Conservation (phyloP, 495 filamentous ascomycete genomes). For the Podospora sp. region DNA sequence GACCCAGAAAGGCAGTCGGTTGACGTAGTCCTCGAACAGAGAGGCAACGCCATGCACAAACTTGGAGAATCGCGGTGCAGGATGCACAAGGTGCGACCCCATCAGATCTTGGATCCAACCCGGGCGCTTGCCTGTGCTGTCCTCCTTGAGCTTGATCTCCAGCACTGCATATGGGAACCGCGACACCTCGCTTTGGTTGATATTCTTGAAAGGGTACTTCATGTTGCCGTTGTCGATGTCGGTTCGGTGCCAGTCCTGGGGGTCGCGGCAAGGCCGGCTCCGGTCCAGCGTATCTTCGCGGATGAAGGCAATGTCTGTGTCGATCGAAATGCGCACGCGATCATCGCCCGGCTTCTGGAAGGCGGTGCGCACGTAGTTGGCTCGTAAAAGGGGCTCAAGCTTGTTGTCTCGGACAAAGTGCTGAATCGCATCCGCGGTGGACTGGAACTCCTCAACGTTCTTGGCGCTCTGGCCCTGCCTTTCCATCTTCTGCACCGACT, state of each 20-base stretch:
- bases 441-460: slow-evolving; percentile 68
- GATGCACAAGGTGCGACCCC: slow-evolving; percentile 87
- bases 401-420: slow-evolving; percentile 74
- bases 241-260: slow-evolving; percentile 82
- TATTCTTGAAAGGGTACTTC: slow-evolving; percentile 79
- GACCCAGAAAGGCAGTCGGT: slow-evolving; percentile 95
- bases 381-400: slow-evolving; percentile 82
- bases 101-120: slow-evolving; percentile 90
- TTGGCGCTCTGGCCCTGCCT: slow-evolving; percentile 60
- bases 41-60: slow-evolving; percentile 91
- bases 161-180: slow-evolving; percentile 88
- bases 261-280: slow-evolving; percentile 84
- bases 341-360: slow-evolving; percentile 96
- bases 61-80: slow-evolving; percentile 89
- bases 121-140: slow-evolving; percentile 65
- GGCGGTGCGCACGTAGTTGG: slow-evolving; percentile 91
- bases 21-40: slow-evolving; percentile 94
- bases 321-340: slow-evolving; percentile 86
- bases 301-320: slow-evolving; percentile 90
- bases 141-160: slow-evolving; percentile 87
- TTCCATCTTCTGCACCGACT: slow-evolving; percentile 80
- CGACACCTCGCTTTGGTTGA: slow-evolving; percentile 89
- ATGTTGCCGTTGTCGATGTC: slow-evolving; percentile 85
- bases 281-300: slow-evolving; percentile 85
- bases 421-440: slow-evolving; percentile 76